Percentiles rank a stretch among this genome's conserved stretches.
These are phyloP conservation scores for Ilyonectria robusta DNA, from an alignment of 2,329 filamentous ascomycete species.

Conservation along the genomic window DNA sequence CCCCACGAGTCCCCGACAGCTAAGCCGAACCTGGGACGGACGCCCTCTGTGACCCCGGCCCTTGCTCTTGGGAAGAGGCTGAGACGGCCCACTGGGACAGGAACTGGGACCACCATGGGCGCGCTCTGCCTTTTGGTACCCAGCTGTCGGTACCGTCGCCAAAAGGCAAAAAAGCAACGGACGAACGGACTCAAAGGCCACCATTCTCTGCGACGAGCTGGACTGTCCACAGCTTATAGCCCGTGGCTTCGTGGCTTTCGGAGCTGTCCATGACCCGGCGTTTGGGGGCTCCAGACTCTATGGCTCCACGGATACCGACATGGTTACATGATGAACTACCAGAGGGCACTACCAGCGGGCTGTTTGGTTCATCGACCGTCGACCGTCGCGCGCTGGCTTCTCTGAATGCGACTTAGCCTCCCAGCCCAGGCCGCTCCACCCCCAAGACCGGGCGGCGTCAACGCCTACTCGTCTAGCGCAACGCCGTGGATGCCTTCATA, in stretches of 20 bases:
- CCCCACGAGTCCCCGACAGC: neutral
- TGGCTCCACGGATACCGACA: neutral
- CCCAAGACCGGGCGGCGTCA: conserved; percentile 45
- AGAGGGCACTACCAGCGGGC: neutral
- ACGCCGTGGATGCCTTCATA: conserved; percentile 50
- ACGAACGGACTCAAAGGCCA: conserved; percentile 17
- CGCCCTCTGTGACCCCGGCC: conserved; percentile 13
- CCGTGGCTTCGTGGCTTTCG: neutral
- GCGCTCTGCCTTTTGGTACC: conserved; percentile 37
- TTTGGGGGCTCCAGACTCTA: neutral
- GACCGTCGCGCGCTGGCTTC: conserved; percentile 21
- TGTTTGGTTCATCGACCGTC: conserved; percentile 14
- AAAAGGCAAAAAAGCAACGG: conserved; percentile 14
- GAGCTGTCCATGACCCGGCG: neutral
- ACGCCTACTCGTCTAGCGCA: conserved; percentile 48
- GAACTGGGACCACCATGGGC: conserved; percentile 38
- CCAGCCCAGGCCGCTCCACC: conserved; percentile 40
- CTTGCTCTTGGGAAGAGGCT: conserved; percentile 22
- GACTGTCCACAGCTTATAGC: neutral
- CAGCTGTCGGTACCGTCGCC: conserved; percentile 45
- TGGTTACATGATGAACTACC: neutral
- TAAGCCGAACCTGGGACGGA: conserved; percentile 7
- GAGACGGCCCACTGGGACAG: conserved; percentile 38
- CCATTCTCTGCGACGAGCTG: neutral
- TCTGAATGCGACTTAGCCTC: conserved; percentile 38